Evolutionary conservation across 495 filamentous ascomycete species (phyloP).

Genomic region (Penicillium lagena): DNA sequence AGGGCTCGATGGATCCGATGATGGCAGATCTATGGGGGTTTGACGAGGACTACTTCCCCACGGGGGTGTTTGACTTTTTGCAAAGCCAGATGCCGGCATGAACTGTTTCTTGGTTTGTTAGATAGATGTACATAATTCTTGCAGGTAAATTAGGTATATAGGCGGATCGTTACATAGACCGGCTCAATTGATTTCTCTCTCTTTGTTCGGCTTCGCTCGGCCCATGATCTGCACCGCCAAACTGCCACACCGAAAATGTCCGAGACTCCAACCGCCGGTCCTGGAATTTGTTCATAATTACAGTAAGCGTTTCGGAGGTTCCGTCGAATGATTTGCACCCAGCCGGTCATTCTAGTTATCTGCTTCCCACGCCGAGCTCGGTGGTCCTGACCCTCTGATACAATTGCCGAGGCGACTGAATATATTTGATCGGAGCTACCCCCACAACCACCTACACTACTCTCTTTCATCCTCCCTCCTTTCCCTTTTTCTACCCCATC

Average conservation of each 20-base stretch:
- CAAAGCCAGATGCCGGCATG: constrained; percentile 43
- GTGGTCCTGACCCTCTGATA: constrained; percentile 3
- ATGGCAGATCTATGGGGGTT: constrained; percentile 44
- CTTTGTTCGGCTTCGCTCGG: not conserved
- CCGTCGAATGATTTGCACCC: constrained; percentile 8
- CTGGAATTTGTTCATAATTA: not conserved
- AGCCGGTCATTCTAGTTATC: not conserved
- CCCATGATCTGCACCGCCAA: not conserved
- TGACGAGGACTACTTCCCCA: constrained; percentile 44
- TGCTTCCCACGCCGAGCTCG: not conserved
- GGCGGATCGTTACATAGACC: too few relatives aligned
- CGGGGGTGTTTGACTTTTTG: constrained; percentile 43
- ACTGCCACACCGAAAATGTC: constrained; percentile 11
- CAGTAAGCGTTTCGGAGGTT: constrained; percentile 4
- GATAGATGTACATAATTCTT: not conserved
- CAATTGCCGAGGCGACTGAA: constrained; percentile 20
- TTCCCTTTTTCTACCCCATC: not conserved
- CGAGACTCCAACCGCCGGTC: not conserved
- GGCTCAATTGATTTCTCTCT: too few relatives aligned
- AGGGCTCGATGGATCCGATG: constrained; percentile 41
- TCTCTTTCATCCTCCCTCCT: not conserved
- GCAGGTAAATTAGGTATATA: too few relatives aligned
- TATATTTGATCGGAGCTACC: constrained; percentile 24
- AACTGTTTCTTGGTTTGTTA: constrained; percentile 1
- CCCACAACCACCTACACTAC: constrained; percentile 14